Evolutionary conservation across 345 rosid genomes (phyloP).

Genomic region (Anacardium occidentale): DNA sequence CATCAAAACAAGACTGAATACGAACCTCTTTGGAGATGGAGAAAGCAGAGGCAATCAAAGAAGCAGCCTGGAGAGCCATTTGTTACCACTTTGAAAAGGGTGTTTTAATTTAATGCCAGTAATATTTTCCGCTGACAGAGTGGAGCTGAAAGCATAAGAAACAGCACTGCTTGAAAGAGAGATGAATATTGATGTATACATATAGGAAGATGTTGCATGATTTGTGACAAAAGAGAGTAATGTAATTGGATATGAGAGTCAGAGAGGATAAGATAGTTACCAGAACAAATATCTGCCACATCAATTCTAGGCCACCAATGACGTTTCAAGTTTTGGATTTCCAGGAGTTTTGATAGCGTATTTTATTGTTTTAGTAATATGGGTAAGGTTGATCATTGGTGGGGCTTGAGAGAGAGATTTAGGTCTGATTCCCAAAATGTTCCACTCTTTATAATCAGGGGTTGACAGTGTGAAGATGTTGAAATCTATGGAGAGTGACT

Average conservation of each 20-base stretch:
- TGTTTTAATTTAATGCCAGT: too few relatives aligned
- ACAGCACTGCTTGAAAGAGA: too few relatives aligned
- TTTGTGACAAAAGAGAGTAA: constrained; percentile 6
- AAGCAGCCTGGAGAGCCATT: constrained; percentile 82
- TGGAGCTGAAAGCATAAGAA: too few relatives aligned
- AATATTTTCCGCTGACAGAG: too few relatives aligned
- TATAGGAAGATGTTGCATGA: constrained; percentile 18
- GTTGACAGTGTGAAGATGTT: constrained; percentile 2
- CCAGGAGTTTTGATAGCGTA: constrained; percentile 24
- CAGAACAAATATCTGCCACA: constrained; percentile 42
- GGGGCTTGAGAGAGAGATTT: constrained; percentile 26
- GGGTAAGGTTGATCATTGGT: not conserved
- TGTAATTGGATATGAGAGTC: constrained; percentile 27
- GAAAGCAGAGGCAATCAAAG: constrained; percentile 67
- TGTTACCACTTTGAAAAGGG: not conserved
- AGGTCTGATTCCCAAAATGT: too few relatives aligned
- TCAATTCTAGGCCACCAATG: constrained; percentile 54
- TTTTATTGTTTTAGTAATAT: not conserved
- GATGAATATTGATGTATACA: constrained; percentile 13
- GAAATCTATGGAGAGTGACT: constrained; percentile 24
- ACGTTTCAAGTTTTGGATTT: constrained; percentile 51
- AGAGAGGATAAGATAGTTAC: constrained; percentile 54
- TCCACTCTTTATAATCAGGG: constrained; percentile 30
- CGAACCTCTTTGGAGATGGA: constrained; percentile 60
- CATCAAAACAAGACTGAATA: not conserved